Base-by-base conservation (phyloP, 148 eudicot genomes). In the Nepenthes gracilis region DNA sequence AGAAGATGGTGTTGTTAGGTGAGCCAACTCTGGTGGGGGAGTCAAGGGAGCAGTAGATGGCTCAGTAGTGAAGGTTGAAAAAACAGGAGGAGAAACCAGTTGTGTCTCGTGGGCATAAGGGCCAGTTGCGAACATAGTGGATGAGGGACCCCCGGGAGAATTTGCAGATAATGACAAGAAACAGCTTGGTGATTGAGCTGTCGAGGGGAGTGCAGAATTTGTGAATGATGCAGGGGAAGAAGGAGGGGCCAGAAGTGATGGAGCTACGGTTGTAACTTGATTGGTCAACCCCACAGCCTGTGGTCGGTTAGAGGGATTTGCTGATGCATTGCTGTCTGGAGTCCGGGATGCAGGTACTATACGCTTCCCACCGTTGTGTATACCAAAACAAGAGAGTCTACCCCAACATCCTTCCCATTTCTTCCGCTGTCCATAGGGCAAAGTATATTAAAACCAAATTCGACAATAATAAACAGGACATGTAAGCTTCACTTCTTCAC, bases 11-110 rank as follows among this genome's bases (percentile, higher is more conserved):
- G 96, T 93, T n/a, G 99, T 93, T 50, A 88, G 57, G 75, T 88
- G 96, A 47, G 96, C 92, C 74, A 88, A 58, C 70, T 93, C 99
- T 0, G 96, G 96, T 12, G 99, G 99, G 48, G 99, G 99, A 8
- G 99, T 93, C 55, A 86, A 66, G 70, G 99, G 99, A 62, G 99
- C 99, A 53, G 96, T 93, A 14, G 99, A 93, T 55, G 99, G 99
- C 77, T 93, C 95, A 51, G 99, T 93, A 6, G 99, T 88, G 78
- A 77, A 84, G 54, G 91, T 86, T 1, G 99, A 93, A 67, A 93
- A 93, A 49, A 86, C 96, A 36, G 99, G 99, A 35, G 99, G 99
- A 37, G 99, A 88, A 55, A 93, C 95, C 36, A 92, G 79, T 61
- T 86, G 96, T 1, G 98, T 85, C 66, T 92, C 98, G 61, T 92